Evolutionary conservation across 2,329 filamentous ascomycete species (phyloP).

Genomic region (Neofusicoccum cordaticola): DNA sequence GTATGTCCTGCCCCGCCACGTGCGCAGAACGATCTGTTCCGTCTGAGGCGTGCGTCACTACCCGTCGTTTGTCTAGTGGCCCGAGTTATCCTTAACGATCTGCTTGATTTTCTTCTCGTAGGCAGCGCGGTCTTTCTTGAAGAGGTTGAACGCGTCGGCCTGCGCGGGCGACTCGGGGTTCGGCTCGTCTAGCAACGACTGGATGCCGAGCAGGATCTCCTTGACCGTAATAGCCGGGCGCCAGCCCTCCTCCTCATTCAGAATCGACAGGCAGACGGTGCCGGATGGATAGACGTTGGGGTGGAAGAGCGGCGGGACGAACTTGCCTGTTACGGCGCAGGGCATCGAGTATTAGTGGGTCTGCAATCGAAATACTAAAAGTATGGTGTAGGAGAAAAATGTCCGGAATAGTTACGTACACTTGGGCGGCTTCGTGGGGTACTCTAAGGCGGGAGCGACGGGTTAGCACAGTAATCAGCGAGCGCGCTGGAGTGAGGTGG

Average conservation of each 20-base stretch:
- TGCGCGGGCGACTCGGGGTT: conserved; percentile 97
- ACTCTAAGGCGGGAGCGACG: conserved; percentile 59
- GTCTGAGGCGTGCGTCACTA: neutral
- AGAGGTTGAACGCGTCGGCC: conserved; percentile 95
- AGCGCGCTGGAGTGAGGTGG: neutral
- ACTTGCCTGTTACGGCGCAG: conserved; percentile 69
- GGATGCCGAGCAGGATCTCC: conserved; percentile 92
- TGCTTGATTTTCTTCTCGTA: conserved; percentile 87
- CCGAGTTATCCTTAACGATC: conserved; percentile 83
- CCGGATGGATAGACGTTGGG: conserved; percentile 98
- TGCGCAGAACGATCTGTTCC: too few relatives aligned
- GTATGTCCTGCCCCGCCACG: too few relatives aligned
- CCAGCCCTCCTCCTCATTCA: conserved; percentile 99
- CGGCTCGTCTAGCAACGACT: conserved; percentile 91
- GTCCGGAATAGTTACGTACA: conserved; percentile 56
- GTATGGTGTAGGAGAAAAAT: neutral
- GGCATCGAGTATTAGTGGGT: conserved; percentile 18
- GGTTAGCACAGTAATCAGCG: neutral
- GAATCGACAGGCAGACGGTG: conserved; percentile 92
- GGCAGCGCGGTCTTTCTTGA: conserved; percentile 81
- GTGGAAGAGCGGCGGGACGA: conserved; percentile 91
- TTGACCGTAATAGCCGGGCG: conserved; percentile 98
- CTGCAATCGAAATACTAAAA: neutral
- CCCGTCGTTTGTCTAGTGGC: neutral
- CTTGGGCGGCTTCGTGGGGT: conserved; percentile 97